Conservation (phyloP, 202 grass and related monocot genomes). For the Eragrostis tef region DNA sequence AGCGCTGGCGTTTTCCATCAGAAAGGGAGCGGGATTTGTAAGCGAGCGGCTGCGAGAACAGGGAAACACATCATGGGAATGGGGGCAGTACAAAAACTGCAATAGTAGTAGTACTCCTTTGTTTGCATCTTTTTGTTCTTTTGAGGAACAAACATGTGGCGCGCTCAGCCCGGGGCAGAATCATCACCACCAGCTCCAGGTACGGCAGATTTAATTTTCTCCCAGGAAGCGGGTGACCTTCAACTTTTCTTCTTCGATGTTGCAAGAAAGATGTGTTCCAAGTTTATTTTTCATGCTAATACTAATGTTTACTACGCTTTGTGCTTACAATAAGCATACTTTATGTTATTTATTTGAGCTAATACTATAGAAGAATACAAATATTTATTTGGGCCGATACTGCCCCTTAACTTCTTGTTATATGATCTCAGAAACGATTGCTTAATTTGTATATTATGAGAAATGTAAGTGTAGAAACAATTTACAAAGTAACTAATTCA, state of each 20-base stretch:
- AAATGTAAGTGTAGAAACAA: background rate
- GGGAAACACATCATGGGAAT: slow-evolving; percentile 33
- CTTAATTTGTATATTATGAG: no score
- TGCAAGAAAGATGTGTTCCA: no score
- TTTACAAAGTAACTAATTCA: background rate
- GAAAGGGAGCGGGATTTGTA: slow-evolving; percentile 19
- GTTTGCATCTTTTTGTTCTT: slow-evolving; percentile 54
- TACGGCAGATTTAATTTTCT: slow-evolving; percentile 22
- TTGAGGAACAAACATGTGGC: slow-evolving; percentile 11
- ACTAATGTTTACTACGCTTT: background rate
- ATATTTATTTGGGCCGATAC: no score
- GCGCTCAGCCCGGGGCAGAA: slow-evolving; percentile 3
- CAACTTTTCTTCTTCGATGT: background rate
- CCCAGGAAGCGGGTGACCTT: background rate
- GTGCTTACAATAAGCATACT: background rate
- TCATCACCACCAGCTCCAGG: slow-evolving; percentile 29
- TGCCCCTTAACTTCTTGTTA: no score
- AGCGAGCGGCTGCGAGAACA: background rate
- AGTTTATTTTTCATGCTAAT: background rate
- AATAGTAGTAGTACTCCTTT: slow-evolving; percentile 41
- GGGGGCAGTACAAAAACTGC: slow-evolving; percentile 34
- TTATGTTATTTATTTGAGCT: no score
- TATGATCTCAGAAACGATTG: no score
- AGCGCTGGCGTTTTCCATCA: background rate
- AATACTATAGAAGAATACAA: no score